Evolutionary conservation across 2,329 filamentous ascomycete genomes (phyloP).

Genomic region (Didymella pomorum): DNA sequence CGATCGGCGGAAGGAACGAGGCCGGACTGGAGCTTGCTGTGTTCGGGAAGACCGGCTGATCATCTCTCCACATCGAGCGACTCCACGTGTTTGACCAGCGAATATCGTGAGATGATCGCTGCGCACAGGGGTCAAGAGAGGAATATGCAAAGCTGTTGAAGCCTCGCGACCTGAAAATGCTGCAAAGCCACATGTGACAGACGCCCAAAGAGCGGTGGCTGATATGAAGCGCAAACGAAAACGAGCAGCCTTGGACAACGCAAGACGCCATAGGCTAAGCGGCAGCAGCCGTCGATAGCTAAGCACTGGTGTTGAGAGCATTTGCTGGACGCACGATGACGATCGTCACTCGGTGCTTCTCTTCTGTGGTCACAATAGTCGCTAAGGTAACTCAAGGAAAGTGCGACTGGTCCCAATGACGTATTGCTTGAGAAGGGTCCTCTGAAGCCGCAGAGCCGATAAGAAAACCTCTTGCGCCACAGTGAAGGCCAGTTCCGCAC

Average conservation of each 20-base stretch:
- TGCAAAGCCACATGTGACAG: conserved; percentile 7
- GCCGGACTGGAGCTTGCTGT: conserved; percentile 19
- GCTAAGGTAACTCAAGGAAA: conserved; percentile 15
- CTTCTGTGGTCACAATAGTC: conserved; percentile 4
- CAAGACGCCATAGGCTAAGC: conserved; percentile 16
- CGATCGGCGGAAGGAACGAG: conserved; percentile 28
- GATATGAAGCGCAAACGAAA: conserved; percentile 2
- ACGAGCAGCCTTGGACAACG: not conserved
- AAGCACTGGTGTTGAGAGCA: conserved; percentile 11
- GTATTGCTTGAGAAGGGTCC: conserved; percentile 5
- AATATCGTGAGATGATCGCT: conserved; percentile 4
- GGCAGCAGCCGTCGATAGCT: conserved; percentile 20
- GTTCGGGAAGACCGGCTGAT: conserved; percentile 32
- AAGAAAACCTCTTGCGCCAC: conserved; percentile 18
- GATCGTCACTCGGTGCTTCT: conserved; percentile 22
- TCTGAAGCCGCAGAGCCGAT: conserved; percentile 22
- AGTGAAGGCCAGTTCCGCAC: conserved; percentile 7
- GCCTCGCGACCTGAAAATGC: not conserved
- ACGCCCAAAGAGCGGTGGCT: not conserved
- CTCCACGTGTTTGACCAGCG: conserved; percentile 32
- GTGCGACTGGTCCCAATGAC: conserved; percentile 15
- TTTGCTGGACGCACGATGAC: conserved; percentile 20
- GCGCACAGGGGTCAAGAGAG: not conserved
- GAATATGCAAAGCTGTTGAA: not conserved
- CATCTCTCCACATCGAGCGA: conserved; percentile 26